Base-by-base conservation (phyloP, 495 filamentous ascomycete genomes). In the Hypoxylon subgilvum region DNA sequence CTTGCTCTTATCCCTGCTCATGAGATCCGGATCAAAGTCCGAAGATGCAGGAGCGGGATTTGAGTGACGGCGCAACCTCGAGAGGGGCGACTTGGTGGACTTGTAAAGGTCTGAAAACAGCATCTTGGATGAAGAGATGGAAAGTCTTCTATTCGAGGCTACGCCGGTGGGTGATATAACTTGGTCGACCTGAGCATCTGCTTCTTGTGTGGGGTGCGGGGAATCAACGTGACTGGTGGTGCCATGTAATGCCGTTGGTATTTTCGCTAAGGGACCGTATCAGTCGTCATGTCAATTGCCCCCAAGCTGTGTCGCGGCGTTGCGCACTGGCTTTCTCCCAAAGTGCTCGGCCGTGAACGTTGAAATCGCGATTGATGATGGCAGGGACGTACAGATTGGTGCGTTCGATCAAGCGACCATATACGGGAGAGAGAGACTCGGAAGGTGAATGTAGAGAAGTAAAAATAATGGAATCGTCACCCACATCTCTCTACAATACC, bases 1-100 rank as follows among this genome's bases (percentile, higher is more conserved):
- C 68, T 75, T 77, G 19, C 67, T 43, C 64, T 82, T 83, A 68
- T 85, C 82, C 53, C 69, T 73, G 55, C 77, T 79, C 31, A 81
- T 60, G 4, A 84, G 74, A 61, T 84, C 81, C 22, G 77, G 76
- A 43, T 82, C 78, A 58, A 81, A 72, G 38, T 81, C 73, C 49
- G 32, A 63, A 39, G 30, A 38, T 23, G 30, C 27, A 25, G 61
- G 48, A 13, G 71, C 61, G 8, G 70, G 58, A 41, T 70, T 64
- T 8, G 74, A 69, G 47, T 67, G 65, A 21, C 49, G 61, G 21
- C 74, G 70, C 48, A 78, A 55, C 56, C 74, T 76, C 41, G 65
- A 73, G 22, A 79, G 67, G 4, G 70, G 70, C 14, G 63, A 57
- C 36, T 69, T 71, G 1, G 60, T 63, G 2, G 66, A 67, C 51